These are phyloP conservation scores for Schizothecium vesticola DNA, from an alignment of 495 filamentous ascomycete species.

Conservation along the genomic window DNA sequence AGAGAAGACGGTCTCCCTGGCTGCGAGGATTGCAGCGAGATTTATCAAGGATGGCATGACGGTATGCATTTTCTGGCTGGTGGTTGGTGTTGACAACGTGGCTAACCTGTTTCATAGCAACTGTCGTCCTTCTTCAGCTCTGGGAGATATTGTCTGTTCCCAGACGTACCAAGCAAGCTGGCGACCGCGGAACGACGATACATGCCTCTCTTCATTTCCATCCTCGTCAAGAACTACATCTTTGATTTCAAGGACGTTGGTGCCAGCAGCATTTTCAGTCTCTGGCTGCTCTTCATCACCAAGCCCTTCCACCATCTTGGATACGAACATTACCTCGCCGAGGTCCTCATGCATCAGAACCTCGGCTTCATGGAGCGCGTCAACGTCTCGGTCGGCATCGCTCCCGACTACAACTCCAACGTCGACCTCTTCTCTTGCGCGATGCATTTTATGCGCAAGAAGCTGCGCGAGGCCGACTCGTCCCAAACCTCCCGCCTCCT, in stretches of 20 bases:
- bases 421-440: constrained; percentile 33
- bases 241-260: constrained; percentile 36
- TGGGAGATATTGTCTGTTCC: constrained; percentile 38
- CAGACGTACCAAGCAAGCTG: constrained; percentile 26
- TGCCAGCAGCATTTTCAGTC: constrained; percentile 27
- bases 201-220: constrained; percentile 37
- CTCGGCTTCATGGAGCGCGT: constrained; percentile 31
- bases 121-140: constrained; percentile 35
- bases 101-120: constrained; percentile 22
- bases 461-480: constrained; percentile 23
- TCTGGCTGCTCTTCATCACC: constrained; percentile 36
- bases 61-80: constrained; percentile 13
- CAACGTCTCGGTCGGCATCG: constrained; percentile 21
- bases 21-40: constrained; percentile 35
- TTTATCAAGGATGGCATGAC: constrained; percentile 37
- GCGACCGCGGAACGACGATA: constrained; percentile 28
- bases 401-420: constrained; percentile 39
- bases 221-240: constrained; percentile 34
- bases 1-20: constrained; percentile 35
- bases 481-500: constrained; percentile 17
- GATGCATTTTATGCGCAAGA: constrained; percentile 40
- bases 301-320: constrained; percentile 33
- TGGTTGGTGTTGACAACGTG: not conserved
- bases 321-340: constrained; percentile 41
- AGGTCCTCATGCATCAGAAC: constrained; percentile 29